Evolutionary conservation across 805 yeast species (phyloP).

Genomic region (Pichia scutulata): DNA sequence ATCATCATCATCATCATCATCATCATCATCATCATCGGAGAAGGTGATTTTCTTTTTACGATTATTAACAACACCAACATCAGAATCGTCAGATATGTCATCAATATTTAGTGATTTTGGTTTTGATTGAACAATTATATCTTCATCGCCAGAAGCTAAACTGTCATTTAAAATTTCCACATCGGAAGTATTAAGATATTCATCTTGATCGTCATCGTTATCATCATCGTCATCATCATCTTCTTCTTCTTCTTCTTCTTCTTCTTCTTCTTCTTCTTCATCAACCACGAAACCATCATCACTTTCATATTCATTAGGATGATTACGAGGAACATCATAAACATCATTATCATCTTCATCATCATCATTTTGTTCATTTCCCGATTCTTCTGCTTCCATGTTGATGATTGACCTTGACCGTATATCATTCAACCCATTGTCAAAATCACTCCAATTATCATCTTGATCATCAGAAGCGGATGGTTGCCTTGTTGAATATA

Average conservation of each 20-base stretch:
- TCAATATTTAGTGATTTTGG: background rate
- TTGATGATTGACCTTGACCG: background rate
- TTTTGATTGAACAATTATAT: background rate
- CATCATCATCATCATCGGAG: background rate
- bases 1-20: background rate
- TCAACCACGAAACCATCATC: slow-evolving; percentile 14
- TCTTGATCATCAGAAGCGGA: slow-evolving; percentile 4
- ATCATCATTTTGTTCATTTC: slow-evolving; percentile 1
- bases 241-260: slow-evolving; percentile 3
- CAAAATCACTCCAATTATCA: slow-evolving; percentile 8
- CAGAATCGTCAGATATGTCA: background rate
- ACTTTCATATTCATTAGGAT: slow-evolving; percentile 7
- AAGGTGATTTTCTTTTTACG: background rate
- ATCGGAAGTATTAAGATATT: slow-evolving; percentile 4
- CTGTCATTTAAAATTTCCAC: slow-evolving; percentile 5
- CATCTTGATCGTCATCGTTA: background rate
- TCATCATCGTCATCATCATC: background rate
- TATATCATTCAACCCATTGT: slow-evolving; percentile 4
- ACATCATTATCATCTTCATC: slow-evolving; percentile 2
- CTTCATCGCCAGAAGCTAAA: slow-evolving; percentile 11
- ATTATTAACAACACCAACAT: background rate
- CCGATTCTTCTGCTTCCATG: slow-evolving; percentile 1
- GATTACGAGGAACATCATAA: slow-evolving; percentile 1
- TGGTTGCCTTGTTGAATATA: background rate
- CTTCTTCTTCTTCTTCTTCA: slow-evolving; percentile 8